Evolutionary conservation across 1,284 basidiomycete species (phyloP).

Genomic region (Cryptococcus amylolentus): DNA sequence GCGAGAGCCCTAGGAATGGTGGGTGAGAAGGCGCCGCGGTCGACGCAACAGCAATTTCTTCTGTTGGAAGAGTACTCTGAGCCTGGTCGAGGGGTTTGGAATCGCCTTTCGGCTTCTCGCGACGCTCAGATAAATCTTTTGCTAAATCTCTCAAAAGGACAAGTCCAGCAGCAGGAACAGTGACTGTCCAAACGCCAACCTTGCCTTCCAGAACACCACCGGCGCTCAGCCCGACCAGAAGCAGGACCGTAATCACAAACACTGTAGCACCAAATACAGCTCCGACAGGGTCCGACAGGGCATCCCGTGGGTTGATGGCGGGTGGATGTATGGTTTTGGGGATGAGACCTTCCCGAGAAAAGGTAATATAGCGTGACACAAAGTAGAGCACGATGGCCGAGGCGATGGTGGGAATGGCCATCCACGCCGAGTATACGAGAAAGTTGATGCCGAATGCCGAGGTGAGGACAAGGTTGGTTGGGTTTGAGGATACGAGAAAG

Average conservation of each 20-base stretch:
- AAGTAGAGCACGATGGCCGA: slow-evolving; percentile 45
- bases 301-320: slow-evolving; percentile 52
- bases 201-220: slow-evolving; percentile 57
- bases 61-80: background rate
- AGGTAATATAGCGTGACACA: slow-evolving; percentile 36
- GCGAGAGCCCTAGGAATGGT: background rate
- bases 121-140: slow-evolving; percentile 2
- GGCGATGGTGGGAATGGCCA: slow-evolving; percentile 47
- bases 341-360: slow-evolving; percentile 41
- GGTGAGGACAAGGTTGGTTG: slow-evolving; percentile 54
- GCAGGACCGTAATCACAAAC: slow-evolving; percentile 56
- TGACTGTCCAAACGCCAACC: slow-evolving; percentile 67
- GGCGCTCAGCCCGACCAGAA: slow-evolving; percentile 60
- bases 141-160: slow-evolving; percentile 64
- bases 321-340: slow-evolving; percentile 51
- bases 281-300: slow-evolving; percentile 55
- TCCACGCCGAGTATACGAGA: slow-evolving; percentile 48
- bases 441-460: slow-evolving; percentile 50
- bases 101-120: background rate
- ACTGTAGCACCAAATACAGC: slow-evolving; percentile 55
- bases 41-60: background rate
- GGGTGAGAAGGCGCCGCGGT: background rate
- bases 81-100: background rate
- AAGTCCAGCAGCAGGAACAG: slow-evolving; percentile 74
- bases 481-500: slow-evolving; percentile 52